These are phyloP conservation scores for Clonostachys rhizophaga DNA, from an alignment of 2,329 filamentous ascomycete species.

Conservation along the genomic window DNA sequence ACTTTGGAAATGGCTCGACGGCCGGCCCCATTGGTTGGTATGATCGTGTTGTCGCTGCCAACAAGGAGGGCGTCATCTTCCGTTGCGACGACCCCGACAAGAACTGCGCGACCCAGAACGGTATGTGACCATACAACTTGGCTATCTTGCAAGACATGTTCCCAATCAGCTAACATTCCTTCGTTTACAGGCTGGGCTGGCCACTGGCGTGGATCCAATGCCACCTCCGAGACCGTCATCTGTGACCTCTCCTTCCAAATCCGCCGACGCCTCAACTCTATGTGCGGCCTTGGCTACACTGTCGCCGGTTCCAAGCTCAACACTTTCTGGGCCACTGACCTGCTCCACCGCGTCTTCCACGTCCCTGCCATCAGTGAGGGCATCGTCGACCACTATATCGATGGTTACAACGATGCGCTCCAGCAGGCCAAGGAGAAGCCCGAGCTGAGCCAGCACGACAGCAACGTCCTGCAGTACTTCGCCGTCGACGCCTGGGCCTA, in stretches of 20 bases:
- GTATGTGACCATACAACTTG: constrained; percentile 15
- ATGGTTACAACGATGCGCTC: constrained; percentile 50
- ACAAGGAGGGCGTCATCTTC: constrained; percentile 55
- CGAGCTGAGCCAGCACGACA: constrained; percentile 48
- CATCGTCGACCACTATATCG: constrained; percentile 57
- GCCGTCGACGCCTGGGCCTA: constrained; percentile 63
- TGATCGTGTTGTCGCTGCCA: constrained; percentile 52
- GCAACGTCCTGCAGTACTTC: constrained; percentile 62
- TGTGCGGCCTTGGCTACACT: constrained; percentile 61
- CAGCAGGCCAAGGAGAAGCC: constrained; percentile 43
- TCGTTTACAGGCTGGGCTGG: constrained; percentile 52
- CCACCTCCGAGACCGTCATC: constrained; percentile 64
- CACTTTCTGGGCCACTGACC: constrained; percentile 61
- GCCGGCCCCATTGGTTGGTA: constrained; percentile 58
- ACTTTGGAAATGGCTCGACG: constrained; percentile 58
- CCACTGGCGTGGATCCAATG: constrained; percentile 64
- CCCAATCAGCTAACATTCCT: too few relatives aligned
- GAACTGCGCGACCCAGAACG: constrained; percentile 51
- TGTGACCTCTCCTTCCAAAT: constrained; percentile 57
- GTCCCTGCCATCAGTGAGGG: constrained; percentile 55
- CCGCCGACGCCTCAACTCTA: constrained; percentile 49
- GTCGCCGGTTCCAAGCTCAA: constrained; percentile 51
- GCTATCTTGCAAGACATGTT: not conserved
- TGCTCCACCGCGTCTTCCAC: constrained; percentile 64
- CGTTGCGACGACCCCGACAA: constrained; percentile 65